Conservation (phyloP, 2,329 filamentous ascomycete species). For the Cadophora sp. region DNA sequence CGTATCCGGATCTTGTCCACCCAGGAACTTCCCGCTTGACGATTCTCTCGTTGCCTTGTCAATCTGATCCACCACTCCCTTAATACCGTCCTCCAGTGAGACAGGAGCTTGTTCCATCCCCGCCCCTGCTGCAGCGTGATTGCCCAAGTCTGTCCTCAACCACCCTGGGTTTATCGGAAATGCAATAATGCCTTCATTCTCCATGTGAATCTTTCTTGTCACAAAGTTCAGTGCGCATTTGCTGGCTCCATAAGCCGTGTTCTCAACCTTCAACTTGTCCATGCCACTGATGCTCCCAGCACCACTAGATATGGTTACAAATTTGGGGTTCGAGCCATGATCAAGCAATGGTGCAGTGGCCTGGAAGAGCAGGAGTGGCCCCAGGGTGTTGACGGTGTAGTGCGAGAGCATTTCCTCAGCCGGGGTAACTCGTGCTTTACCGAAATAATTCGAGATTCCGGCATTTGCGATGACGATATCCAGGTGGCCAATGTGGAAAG, state of each 20-base stretch:
- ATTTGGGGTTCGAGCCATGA: conserved; percentile 45
- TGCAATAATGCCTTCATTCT: conserved; percentile 46
- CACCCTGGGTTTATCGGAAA: conserved; percentile 42
- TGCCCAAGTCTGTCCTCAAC: conserved; percentile 35
- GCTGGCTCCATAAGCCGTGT: conserved; percentile 50
- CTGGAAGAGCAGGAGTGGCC: conserved; percentile 53
- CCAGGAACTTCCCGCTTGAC: conserved; percentile 8
- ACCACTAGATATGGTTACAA: conserved; percentile 46
- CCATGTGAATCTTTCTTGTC: conserved; percentile 47
- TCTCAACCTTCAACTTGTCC: conserved; percentile 21
- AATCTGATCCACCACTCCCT: conserved; percentile 12
- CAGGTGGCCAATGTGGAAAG: conserved; percentile 50
- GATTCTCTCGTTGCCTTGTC: conserved; percentile 16
- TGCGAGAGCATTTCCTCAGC: conserved; percentile 48
- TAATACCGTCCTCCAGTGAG: conserved; percentile 6
- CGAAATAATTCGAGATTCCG: conserved; percentile 48
- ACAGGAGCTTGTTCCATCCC: conserved; percentile 17
- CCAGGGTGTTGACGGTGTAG: conserved; percentile 53
- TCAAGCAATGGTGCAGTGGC: conserved; percentile 51
- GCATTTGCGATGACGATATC: conserved; percentile 62
- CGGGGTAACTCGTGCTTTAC: conserved; percentile 45
- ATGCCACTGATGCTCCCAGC: conserved; percentile 34
- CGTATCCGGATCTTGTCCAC: conserved; percentile 12
- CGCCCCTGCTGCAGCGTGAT: not conserved
- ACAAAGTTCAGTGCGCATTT: conserved; percentile 49